Conservation (phyloP, 1,139 yeast species). For the Pichia sp. region DNA sequence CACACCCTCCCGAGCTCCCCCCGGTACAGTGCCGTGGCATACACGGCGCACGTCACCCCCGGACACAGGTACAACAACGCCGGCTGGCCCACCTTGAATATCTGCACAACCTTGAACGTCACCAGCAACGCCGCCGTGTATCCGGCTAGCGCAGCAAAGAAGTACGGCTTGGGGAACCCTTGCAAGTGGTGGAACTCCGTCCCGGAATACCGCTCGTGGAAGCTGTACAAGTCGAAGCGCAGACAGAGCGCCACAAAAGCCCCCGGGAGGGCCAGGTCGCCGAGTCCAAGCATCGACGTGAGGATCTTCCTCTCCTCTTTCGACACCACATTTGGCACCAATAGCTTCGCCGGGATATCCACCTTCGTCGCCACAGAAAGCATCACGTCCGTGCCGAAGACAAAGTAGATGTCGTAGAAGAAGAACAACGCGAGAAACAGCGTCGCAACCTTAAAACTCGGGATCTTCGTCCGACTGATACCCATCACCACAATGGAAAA, state of each 20-base stretch:
- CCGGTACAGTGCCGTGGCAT: slow-evolving; percentile 33
- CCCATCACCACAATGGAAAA: slow-evolving; percentile 38
- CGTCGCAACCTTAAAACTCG: slow-evolving; percentile 44
- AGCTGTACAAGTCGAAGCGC: slow-evolving; percentile 45
- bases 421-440: slow-evolving; percentile 48
- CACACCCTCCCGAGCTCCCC: slow-evolving; percentile 44
- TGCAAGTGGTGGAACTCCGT: slow-evolving; percentile 41
- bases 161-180: slow-evolving; percentile 43
- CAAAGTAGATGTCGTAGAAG: slow-evolving; percentile 63
- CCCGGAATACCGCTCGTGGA: slow-evolving; percentile 33
- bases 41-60: slow-evolving; percentile 37
- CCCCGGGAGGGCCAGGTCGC: slow-evolving; percentile 62
- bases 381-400: slow-evolving; percentile 62
- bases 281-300: slow-evolving; percentile 48
- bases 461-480: slow-evolving; percentile 33
- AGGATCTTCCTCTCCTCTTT: slow-evolving; percentile 21
- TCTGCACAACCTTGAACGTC: slow-evolving; percentile 41
- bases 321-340: slow-evolving; percentile 39
- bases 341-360: slow-evolving; percentile 54
- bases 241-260: slow-evolving; percentile 46
- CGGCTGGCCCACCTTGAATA: slow-evolving; percentile 54
- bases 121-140: slow-evolving; percentile 44
- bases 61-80: slow-evolving; percentile 66
- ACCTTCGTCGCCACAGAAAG: slow-evolving; percentile 54
- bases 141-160: slow-evolving; percentile 39